Evolutionary conservation across 164 flowering plant genomes (phyloP), one percentile per base, ranked within the genome.

Genomic region (Berberis thunbergii): DNA sequence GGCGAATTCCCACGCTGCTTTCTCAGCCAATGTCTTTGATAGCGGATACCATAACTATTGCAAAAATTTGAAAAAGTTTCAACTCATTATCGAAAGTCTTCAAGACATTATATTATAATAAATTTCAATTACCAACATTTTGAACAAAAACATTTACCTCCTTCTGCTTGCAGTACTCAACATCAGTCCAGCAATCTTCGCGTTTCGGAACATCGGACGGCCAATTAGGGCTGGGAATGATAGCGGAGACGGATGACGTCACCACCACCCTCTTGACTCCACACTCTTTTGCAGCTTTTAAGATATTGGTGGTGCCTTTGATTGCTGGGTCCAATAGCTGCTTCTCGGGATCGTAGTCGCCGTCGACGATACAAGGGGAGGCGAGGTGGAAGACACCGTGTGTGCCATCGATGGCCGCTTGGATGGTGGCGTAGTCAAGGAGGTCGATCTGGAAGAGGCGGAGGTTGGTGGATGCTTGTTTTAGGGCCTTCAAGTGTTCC

Each of bases 351-450:
- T 94, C 88, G 0, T 50, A 69, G 50, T 91, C 90, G 64, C 50
- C 67, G 66, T 91, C 96, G 63, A 89, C 81, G 57, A 68, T 84
- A 76, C 84, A 79, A 8, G 99, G 99, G 40, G 97, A 91, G 26
- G 99, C 99, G 2, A 89, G 65, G 79, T 94, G 97, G 82, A 94
- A 86, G 57, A 94, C 87, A 49, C 97, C 99, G 26, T 71, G 55
- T 57, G 84, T 69, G 61, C 90, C 93, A 11, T 64, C 49, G 49
- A 91, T 68, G 5, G 99, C 91, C 43, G 93, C 76, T 54, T 66
- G 54, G 49, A 94, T 70, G 59, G 96, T 81, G 26, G 83, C 82
- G 65, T 86, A 94, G 48, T 86, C 69, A 39, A 91, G 86, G 54
- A 94, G 89, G 72, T 89, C 91, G 11, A 89, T 85, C 69, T 86